Conservation (phyloP, 345 rosid species). For the Pseudoturritis turrita region DNA sequence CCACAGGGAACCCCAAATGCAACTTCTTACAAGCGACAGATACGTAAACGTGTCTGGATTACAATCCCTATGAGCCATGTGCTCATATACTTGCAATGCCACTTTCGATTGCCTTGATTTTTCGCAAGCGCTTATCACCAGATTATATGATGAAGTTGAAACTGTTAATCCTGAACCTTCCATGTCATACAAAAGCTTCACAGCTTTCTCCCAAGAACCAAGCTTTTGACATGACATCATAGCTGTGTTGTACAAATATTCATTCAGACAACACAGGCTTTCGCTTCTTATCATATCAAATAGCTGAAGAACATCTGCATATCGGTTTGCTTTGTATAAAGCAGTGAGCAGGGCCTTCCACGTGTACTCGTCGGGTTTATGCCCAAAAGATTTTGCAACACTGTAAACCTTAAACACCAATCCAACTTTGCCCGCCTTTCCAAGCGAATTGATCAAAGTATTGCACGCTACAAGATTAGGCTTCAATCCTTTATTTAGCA, state of each 20-base stretch:
- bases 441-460: constrained; percentile 61
- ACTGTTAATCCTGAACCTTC: constrained; percentile 50
- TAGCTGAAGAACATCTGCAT: constrained; percentile 54
- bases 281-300: constrained; percentile 53
- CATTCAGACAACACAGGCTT: constrained; percentile 35
- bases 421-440: constrained; percentile 57
- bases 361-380: constrained; percentile 65
- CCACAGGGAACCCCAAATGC: constrained; percentile 86
- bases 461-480: constrained; percentile 70
- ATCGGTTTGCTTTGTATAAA: constrained; percentile 51
- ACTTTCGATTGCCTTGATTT: constrained; percentile 60
- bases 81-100: constrained; percentile 70
- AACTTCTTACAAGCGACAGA: constrained; percentile 58
- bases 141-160: constrained; percentile 56
- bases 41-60: constrained; percentile 62
- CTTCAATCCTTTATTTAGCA: constrained; percentile 44
- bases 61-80: constrained; percentile 53
- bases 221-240: constrained; percentile 73
- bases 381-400: constrained; percentile 46
- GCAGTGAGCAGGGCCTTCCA: constrained; percentile 69
- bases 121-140: constrained; percentile 65
- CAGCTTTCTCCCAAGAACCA: constrained; percentile 68
- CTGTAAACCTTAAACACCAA: constrained; percentile 55
- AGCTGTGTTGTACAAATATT: constrained; percentile 54
- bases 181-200: constrained; percentile 73